Evolutionary conservation across 179 eudicot genomes (phyloP).

Genomic region (Camellia oleifera): DNA sequence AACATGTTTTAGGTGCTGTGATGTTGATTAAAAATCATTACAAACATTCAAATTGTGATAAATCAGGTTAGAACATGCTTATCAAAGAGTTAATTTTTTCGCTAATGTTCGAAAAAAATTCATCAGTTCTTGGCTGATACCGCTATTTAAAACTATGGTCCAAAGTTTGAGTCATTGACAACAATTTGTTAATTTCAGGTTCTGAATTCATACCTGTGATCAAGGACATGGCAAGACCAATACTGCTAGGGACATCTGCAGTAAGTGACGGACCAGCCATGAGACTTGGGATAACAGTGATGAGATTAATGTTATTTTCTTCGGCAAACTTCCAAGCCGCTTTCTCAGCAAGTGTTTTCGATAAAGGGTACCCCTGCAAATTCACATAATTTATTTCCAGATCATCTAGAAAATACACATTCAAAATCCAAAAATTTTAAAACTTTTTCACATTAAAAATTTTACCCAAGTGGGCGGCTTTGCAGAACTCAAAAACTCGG

Average conservation of each 20-base stretch:
- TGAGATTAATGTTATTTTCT: slow-evolving; percentile 60
- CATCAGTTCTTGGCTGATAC: no score
- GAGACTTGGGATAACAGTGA: slow-evolving; percentile 60
- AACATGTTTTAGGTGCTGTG: no score
- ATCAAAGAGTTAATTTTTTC: no score
- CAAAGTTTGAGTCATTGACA: background rate
- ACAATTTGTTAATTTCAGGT: background rate
- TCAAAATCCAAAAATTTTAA: background rate
- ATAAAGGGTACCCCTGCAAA: slow-evolving; percentile 63
- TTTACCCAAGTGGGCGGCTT: slow-evolving; percentile 80
- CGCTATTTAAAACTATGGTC: no score
- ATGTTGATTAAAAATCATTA: no score
- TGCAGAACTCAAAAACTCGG: slow-evolving; percentile 46
- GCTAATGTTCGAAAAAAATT: no score
- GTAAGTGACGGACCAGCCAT: slow-evolving; percentile 67
- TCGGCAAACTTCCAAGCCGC: slow-evolving; percentile 71
- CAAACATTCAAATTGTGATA: no score
- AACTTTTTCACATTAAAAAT: background rate
- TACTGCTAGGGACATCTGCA: slow-evolving; percentile 51
- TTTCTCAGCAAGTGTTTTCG: slow-evolving; percentile 67
- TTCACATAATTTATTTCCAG: background rate
- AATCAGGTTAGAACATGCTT: no score
- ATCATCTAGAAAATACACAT: background rate
- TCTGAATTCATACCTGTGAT: slow-evolving; percentile 44
- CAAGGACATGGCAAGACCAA: slow-evolving; percentile 50